Percentiles rank a stretch among this genome's conserved stretches.
Conservation (phyloP, 2,329 filamentous ascomycete genomes). For the Zymoseptoria passerinii region DNA sequence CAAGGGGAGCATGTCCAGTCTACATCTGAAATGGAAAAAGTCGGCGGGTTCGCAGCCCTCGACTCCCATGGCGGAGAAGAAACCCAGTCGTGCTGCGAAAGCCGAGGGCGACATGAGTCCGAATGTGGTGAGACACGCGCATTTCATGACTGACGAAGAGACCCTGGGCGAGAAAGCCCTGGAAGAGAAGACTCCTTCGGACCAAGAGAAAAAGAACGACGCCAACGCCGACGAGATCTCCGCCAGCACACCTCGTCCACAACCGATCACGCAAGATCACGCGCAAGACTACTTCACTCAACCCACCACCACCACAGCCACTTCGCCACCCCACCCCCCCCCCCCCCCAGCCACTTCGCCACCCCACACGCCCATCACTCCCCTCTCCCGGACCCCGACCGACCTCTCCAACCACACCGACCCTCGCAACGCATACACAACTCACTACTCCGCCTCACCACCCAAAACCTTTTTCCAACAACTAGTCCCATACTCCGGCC, state of each 20-base stretch:
- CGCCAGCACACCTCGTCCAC: background rate
- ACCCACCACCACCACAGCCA: background rate
- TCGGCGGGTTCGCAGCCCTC: slow-evolving; percentile 6
- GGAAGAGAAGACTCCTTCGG: slow-evolving; percentile 5
- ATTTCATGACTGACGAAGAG: slow-evolving; percentile 8
- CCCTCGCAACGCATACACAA: slow-evolving; percentile 52
- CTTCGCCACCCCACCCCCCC: background rate
- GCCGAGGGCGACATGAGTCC: slow-evolving; percentile 5
- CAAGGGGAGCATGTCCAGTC: slow-evolving; percentile 15
- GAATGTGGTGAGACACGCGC: slow-evolving; percentile 8
- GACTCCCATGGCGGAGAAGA: slow-evolving; percentile 6
- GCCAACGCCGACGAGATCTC: slow-evolving; percentile 4
- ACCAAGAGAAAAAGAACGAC: slow-evolving; percentile 6
- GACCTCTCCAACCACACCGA: slow-evolving; percentile 1
- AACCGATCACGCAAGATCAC: background rate
- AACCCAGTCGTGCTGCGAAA: slow-evolving; percentile 12
- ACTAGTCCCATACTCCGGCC: slow-evolving; percentile 68
- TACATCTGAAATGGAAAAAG: slow-evolving; percentile 9
- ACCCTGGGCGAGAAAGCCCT: background rate
- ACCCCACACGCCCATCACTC: background rate
- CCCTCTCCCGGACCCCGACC: slow-evolving; percentile 1
- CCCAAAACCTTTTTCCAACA: slow-evolving; percentile 65
- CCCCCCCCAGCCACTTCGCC: background rate
- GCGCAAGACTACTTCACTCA: slow-evolving; percentile 14
- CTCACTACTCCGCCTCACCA: slow-evolving; percentile 57